phyloP scores from a whole-genome alignment of 305 asterid species.

The Fraxinus angustifolia region DNA sequence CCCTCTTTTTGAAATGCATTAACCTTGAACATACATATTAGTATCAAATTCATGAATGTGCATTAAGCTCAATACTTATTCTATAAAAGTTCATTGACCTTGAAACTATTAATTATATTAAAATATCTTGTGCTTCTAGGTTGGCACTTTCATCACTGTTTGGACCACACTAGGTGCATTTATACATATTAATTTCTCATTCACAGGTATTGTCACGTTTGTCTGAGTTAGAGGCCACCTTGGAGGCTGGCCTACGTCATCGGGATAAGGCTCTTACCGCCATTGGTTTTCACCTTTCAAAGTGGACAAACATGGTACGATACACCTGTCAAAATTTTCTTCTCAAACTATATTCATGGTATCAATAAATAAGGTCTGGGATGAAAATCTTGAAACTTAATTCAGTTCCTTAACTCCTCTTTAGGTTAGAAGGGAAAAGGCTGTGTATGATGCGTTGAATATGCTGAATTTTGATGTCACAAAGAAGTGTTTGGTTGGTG shows the following conservation, averaged over 20 bases:
- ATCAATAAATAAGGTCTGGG: not conserved
- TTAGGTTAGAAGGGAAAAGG: conserved; percentile 93
- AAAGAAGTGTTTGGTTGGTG: conserved; percentile 96
- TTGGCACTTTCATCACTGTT: conserved; percentile 16
- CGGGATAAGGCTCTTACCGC: conserved; percentile 74
- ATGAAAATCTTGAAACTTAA: conserved; percentile 13
- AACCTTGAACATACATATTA: not conserved
- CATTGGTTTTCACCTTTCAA: conserved; percentile 72
- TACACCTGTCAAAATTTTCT: conserved; percentile 18
- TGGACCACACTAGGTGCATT: conserved; percentile 11
- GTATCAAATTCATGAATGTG: not conserved
- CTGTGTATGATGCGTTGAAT: conserved; percentile 84
- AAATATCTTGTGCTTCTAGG: conserved; percentile 19
- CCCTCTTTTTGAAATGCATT: conserved; percentile 2
- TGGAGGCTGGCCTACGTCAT: conserved; percentile 86
- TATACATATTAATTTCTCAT: conserved; percentile 21
- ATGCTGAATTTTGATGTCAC: conserved; percentile 97
- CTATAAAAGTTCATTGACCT: conserved; percentile 2
- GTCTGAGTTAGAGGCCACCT: conserved; percentile 82
- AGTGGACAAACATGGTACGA: conserved; percentile 77
- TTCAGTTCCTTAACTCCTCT: conserved; percentile 22
- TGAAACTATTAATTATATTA: not conserved
- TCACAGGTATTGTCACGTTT: conserved; percentile 79
- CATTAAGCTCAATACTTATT: not conserved
- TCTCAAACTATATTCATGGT: conserved; percentile 7